Evolutionary conservation across 1,139 yeast species (phyloP), one percentile per base, ranked within the genome.

Genomic region (Debaryomyces udenii): DNA sequence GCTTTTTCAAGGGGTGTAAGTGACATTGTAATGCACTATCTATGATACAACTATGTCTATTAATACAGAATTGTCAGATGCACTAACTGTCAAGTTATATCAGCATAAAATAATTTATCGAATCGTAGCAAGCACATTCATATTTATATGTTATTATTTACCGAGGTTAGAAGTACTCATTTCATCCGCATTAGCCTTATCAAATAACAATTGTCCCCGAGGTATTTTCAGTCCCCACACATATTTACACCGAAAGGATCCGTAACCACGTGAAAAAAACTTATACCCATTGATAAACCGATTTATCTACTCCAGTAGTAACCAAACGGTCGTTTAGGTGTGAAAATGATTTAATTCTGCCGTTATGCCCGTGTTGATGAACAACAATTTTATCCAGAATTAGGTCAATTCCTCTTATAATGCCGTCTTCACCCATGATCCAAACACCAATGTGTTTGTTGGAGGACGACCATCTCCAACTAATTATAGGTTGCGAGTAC

Each of bases 341-440:
- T 26, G 66, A 64, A 35, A 77, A 58, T 16, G 76, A 61, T 50
- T 83, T 82, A 24, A 84, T 75, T 37, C 80, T 65, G 4, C 77
- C 76, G 1, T 64, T 62, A 49, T 70, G 76, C 5, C 56, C 64
- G 47, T 61, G 18, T 46, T 61, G 30, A 46, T 59, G 51, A 42
- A 58, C 50, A 43, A 56, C 49, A 48, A 64, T 39, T 47, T 59
- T 17, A 59, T 65, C 59, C 13, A 48, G 51, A 3, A 46, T 39
- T 4, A 71, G 42, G 53, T 83, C 85, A 7, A 82, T 50, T 0
- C 88, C 93, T 38, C 88, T 56, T 11, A 83, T 59, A 0, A 66
- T 47, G 0, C 94, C 95, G 50, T 81, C 88, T 51, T 86, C 94
- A 6, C 89, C 83, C 37, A 80, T 71, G 0, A 83, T 70, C 84